Evolutionary conservation across 2,329 filamentous ascomycete genomes (phyloP).

Genomic region (Achaetomium macrosporum): DNA sequence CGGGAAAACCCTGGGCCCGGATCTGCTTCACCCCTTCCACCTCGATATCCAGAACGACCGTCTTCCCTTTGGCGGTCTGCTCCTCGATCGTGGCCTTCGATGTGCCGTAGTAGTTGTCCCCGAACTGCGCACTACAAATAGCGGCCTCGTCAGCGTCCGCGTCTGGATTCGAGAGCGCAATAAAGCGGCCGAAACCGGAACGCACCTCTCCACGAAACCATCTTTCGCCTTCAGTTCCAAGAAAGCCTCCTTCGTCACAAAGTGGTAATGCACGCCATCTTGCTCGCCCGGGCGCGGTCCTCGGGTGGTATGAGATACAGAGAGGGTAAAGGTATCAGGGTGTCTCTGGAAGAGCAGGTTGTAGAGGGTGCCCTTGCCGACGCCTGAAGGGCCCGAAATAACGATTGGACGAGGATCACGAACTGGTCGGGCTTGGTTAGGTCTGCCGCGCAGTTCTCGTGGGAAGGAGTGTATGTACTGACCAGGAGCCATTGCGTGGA

Average conservation of each 20-base stretch:
- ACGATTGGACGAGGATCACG: constrained; percentile 60
- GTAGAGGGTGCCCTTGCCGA: constrained; percentile 77
- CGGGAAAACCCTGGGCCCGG: constrained; percentile 65
- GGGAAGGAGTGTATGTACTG: background rate
- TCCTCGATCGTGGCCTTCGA: constrained; percentile 72
- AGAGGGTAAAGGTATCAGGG: constrained; percentile 47
- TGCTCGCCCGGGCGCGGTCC: constrained; percentile 67
- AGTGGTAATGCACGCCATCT: constrained; percentile 77
- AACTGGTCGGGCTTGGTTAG: background rate
- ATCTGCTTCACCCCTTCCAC: constrained; percentile 98
- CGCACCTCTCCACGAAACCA: constrained; percentile 66
- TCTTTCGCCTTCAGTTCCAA: constrained; percentile 58
- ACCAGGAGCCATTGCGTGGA: constrained; percentile 19
- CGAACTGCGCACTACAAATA: constrained; percentile 62
- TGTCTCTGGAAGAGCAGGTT: constrained; percentile 56
- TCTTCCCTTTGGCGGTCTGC: constrained; percentile 61
- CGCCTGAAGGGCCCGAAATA: constrained; percentile 72
- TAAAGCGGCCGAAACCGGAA: constrained; percentile 11
- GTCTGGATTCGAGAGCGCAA: background rate
- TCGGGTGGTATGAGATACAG: constrained; percentile 74
- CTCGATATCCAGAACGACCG: constrained; percentile 90
- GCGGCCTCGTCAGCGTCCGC: background rate
- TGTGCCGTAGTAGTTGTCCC: constrained; percentile 82
- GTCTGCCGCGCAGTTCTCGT: background rate
- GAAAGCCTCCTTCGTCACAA: constrained; percentile 62